Evolutionary conservation across 192 early-diverging fungal genomes (phyloP).

Genomic region (Phlyctochytrium arcticum): DNA sequence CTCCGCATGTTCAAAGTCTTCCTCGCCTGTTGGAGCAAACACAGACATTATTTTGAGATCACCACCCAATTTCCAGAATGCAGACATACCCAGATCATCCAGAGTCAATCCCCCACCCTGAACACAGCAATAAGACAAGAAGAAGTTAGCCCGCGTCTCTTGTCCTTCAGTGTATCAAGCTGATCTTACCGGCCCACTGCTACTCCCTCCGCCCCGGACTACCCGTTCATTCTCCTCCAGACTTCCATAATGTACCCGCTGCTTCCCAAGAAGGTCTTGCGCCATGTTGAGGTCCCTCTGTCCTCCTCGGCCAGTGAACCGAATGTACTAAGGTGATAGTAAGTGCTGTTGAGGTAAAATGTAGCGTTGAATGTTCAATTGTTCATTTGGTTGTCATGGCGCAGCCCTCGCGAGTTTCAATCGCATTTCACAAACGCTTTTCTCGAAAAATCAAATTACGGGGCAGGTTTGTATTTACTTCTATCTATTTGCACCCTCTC

Average conservation of each 20-base stretch:
- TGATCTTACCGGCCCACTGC: neutral
- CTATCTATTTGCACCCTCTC: too few species aligned
- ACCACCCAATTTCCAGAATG: neutral
- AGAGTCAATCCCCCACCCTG: slow-evolving; percentile 34
- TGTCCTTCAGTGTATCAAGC: too few species aligned
- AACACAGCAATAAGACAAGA: neutral
- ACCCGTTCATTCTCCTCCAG: slow-evolving; percentile 51
- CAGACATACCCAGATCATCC: slow-evolving; percentile 37
- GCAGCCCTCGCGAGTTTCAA: neutral
- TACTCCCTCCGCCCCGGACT: slow-evolving; percentile 30
- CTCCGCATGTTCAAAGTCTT: slow-evolving; percentile 42
- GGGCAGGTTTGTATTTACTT: neutral
- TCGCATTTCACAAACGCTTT: neutral
- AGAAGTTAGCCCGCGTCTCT: neutral
- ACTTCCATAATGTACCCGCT: slow-evolving; percentile 61
- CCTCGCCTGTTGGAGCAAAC: slow-evolving; percentile 14
- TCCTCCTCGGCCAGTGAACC: too few species aligned
- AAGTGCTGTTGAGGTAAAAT: too few species aligned
- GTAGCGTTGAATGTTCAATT: neutral
- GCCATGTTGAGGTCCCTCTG: neutral
- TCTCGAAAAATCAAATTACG: neutral
- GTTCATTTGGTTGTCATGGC: neutral
- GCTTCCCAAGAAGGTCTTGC: slow-evolving; percentile 21
- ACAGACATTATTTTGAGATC: neutral
- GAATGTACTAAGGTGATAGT: too few species aligned